Evolutionary conservation across 345 rosid species (phyloP).

Genomic region (Boechera retrofracta): DNA sequence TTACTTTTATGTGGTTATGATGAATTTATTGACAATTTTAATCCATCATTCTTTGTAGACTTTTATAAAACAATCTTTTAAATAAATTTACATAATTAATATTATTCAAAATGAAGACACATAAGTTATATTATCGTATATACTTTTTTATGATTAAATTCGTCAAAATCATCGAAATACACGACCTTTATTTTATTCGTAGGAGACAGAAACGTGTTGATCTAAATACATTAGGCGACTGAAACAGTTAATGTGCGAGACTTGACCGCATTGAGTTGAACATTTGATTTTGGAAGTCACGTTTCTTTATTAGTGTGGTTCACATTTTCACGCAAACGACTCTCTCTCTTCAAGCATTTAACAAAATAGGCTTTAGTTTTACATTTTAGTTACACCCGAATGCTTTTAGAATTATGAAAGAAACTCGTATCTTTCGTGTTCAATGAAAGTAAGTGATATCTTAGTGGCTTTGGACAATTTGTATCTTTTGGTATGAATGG

Average conservation of each 20-base stretch:
- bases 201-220: slow-evolving; percentile 17
- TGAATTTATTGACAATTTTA: no score
- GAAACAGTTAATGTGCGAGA: neutral
- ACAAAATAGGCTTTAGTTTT: neutral
- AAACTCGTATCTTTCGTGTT: neutral
- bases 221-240: neutral
- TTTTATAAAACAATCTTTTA: no score
- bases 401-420: slow-evolving; percentile 9
- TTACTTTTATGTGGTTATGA: no score
- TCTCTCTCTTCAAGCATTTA: slow-evolving; percentile 14
- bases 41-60: no score
- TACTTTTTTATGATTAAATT: neutral
- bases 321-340: slow-evolving; percentile 27
- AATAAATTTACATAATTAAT: no score
- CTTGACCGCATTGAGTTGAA: neutral
- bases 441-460: no score
- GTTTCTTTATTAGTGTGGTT: slow-evolving; percentile 19
- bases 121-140: no score
- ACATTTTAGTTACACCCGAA: slow-evolving; percentile 15
- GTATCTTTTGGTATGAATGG: no score
- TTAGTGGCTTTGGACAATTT: no score
- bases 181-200: neutral
- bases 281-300: slow-evolving; percentile 14
- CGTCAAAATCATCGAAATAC: neutral
- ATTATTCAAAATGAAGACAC: neutral